Base-by-base conservation (phyloP, 164 flowering plant genomes). In the Magnolia officinalis region DNA sequence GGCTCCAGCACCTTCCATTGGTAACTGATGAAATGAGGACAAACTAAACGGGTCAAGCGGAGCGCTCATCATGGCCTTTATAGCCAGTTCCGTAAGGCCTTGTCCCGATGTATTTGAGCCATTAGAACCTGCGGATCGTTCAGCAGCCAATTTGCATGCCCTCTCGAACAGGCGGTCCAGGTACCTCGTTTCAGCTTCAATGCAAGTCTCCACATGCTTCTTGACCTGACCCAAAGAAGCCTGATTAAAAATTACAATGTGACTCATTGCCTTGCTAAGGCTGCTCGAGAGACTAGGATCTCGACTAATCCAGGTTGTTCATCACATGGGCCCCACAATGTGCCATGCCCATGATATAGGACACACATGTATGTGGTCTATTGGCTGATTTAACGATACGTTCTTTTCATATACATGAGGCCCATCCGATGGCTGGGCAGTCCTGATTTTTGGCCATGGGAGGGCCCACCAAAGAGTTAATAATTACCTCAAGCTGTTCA, bases 401-500 rank as follows among this genome's bases (percentile, higher is more conserved):
- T 59, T 19, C n/a, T 59, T 59, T 10, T 19, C 13, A 59, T 59
- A 59, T 14, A 6, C 10, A 20, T 21, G 67, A 18, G 67, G 24
- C 24, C 23, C 23, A 64, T 19, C 21, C 4, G 67, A 64, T 19
- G 19, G 21, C 8, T 21, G 8, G 24, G 0, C 19, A 18, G 23
- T 64, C 24, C 24, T 4, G 9, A 18, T 64, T 21, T 64, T 21
- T 20, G 19, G 21, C 8, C 67, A 64, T 64, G 9, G 24, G 24
- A 11, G 67, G 21, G 23, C 10, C 21, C 24, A 64, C 67, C 8
- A 19, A 8, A 64, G 19, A n/a, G 51, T 16, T 52, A 18, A 37
- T 26, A 79, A 85, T 80, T 83, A 76, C 98, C 97, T 94, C 97
- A 71, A 94, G 79, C 81, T 94, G 98, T 81, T 93, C 98, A 78